phyloP scores from a whole-genome alignment of 495 filamentous ascomycete genomes.

The Evernia prunastri region DNA sequence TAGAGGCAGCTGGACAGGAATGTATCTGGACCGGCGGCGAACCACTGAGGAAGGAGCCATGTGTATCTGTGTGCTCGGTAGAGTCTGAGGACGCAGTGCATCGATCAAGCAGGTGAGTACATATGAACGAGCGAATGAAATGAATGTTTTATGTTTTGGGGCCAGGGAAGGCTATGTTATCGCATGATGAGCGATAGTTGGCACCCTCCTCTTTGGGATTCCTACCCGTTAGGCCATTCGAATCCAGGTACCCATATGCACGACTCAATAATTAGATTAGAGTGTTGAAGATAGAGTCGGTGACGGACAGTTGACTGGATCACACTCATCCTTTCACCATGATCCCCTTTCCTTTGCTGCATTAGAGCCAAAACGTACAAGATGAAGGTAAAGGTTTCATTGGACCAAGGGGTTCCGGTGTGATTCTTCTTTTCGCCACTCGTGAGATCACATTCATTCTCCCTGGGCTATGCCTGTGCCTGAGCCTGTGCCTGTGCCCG shows the following conservation, averaged over 20 bases:
- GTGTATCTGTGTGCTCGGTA: not conserved
- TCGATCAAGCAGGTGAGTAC: conserved; percentile 2
- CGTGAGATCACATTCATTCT: not conserved
- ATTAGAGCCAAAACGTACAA: not conserved
- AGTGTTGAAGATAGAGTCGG: not conserved
- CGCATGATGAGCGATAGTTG: conserved; percentile 1
- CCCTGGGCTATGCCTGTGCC: not conserved
- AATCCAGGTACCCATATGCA: conserved; percentile 4
- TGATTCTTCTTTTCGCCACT: not conserved
- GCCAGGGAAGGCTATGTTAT: not conserved
- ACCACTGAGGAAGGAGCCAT: conserved; percentile 4
- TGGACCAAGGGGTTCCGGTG: not conserved
- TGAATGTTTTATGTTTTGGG: not conserved
- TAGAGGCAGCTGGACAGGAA: conserved; percentile 3
- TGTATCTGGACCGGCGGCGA: conserved; percentile 9
- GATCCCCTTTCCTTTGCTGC: not conserved
- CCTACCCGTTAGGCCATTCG: not conserved
- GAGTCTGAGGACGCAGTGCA: not conserved
- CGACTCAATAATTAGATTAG: not conserved
- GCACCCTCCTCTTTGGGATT: conserved; percentile 12
- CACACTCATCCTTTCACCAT: not conserved
- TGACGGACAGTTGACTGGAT: not conserved
- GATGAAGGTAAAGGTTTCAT: not conserved
- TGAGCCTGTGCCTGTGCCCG: not conserved
- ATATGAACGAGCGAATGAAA: not conserved